Base-by-base conservation (phyloP, 495 filamentous ascomycete genomes). In the Podospora comata region DNA sequence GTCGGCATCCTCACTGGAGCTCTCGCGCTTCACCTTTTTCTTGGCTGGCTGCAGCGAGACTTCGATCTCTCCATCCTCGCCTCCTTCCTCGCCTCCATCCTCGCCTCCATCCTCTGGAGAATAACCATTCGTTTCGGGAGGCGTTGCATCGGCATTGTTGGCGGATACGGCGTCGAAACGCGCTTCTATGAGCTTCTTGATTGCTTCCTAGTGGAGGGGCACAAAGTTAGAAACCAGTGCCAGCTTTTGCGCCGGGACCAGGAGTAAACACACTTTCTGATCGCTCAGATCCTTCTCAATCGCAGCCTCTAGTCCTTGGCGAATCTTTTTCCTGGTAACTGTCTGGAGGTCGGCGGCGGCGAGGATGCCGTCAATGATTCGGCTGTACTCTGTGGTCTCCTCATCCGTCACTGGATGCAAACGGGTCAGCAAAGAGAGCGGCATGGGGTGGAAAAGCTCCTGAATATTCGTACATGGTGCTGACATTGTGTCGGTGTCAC, bases 351-450 rank as follows among this genome's bases (percentile, higher is more conserved):
- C 93, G 69, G 91, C 91, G 30, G 84, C 84, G 16, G 85, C 86
- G 26, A 99, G 84, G 71, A 99, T 97, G n/a, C 81, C 86, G 76
- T 99, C 95, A 77, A 99, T 97, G 80, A 97, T 91, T 71, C 86
- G 86, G 60, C 86, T 88, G 79, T 92, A 98, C 67, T 88, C 81
- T 44, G 84, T 82, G 78, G 85, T 83, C 71, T 87, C 82, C 67
- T 91, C 89, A 62, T 85, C 73, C n/a, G 88, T 85, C 69, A 94
- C 91, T 94, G 77, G 65, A 55, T 1, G 20, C 6, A 56, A 28
- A 13, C 32, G 16, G 16, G 27, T 27, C 27, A 63, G 11, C 58
- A 44, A 66, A 19, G 1, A 26, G 55, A 20, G 15, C 39, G 39
- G 15, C 6, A 48, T 48, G 2, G 2, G 13, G 15, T 48, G 39